phyloP scores from a whole-genome alignment of 495 filamentous ascomycete genomes.

The Articulospora tetracladia region DNA sequence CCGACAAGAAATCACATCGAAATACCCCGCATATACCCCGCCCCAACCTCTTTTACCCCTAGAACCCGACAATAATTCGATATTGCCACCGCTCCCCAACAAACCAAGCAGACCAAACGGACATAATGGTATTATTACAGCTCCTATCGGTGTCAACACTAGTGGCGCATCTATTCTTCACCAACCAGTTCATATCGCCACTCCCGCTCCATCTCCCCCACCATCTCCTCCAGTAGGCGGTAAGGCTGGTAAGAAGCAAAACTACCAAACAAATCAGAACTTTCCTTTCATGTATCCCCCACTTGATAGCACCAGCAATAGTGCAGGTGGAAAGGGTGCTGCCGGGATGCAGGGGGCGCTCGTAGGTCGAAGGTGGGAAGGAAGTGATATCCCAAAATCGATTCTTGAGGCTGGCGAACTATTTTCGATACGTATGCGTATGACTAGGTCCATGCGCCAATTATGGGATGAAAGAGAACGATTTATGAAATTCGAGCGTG shows the following conservation, averaged over 20 bases:
- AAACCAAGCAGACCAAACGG: conserved; percentile 53
- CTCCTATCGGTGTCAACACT: conserved; percentile 41
- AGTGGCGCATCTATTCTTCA: conserved; percentile 81
- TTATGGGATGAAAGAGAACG: conserved; percentile 90
- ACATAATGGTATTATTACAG: conserved; percentile 42
- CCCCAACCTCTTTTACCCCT: conserved; percentile 80
- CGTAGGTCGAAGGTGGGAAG: conserved; percentile 81
- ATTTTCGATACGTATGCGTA: conserved; percentile 83
- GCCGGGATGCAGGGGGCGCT: conserved; percentile 71
- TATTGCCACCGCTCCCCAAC: conserved; percentile 79
- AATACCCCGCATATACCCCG: conserved; percentile 94
- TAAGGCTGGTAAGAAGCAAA: conserved; percentile 96
- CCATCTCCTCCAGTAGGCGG: conserved; percentile 87
- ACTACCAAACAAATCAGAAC: conserved; percentile 98
- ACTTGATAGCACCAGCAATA: conserved; percentile 75
- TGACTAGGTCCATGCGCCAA: conserved; percentile 86
- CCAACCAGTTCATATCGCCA: conserved; percentile 96
- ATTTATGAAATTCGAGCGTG: conserved; percentile 87
- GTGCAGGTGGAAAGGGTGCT: conserved; percentile 79
- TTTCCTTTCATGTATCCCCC: conserved; percentile 98
- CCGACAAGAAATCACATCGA: conserved; percentile 96
- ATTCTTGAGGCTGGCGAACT: conserved; percentile 94
- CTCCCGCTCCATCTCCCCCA: conserved; percentile 93
- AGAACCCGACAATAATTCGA: conserved; percentile 84
- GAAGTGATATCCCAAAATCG: conserved; percentile 83